These are phyloP conservation scores for Trametes cinnabarina DNA, from an alignment of 768 basidiomycete species.

Conservation along the genomic window DNA sequence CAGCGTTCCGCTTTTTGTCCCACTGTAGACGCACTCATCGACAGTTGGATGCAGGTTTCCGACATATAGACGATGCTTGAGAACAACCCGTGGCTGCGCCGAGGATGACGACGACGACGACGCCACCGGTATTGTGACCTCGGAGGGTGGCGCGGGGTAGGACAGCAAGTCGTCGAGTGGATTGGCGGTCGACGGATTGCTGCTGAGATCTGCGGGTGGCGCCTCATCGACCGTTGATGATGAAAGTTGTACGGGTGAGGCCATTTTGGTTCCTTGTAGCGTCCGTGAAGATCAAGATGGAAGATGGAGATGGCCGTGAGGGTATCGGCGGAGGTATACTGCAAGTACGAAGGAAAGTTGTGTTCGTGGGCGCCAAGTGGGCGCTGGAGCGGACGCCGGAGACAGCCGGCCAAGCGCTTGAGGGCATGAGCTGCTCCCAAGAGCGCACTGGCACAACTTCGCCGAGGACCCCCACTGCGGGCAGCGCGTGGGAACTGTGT, in stretches of 20 bases:
- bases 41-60: conserved; percentile 87
- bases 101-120: conserved; percentile 11
- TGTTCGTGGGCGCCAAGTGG: too few relatives aligned
- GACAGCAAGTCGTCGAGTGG: conserved; percentile 25
- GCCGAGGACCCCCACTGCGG: too few relatives aligned
- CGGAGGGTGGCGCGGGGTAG: conserved; percentile 24
- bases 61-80: conserved; percentile 81
- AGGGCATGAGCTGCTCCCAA: too few relatives aligned
- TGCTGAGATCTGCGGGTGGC: background rate
- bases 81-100: conserved; percentile 27
- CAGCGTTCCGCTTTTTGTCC: background rate
- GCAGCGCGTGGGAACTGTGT: too few relatives aligned
- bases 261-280: conserved; percentile 3
- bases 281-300: background rate
- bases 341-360: too few relatives aligned
- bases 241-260: background rate
- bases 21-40: conserved; percentile 65
- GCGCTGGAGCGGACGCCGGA: too few relatives aligned
- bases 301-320: background rate
- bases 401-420: too few relatives aligned
- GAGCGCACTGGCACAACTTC: too few relatives aligned
- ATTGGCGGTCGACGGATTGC: background rate
- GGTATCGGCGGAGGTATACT: background rate
- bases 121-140: conserved; percentile 9
- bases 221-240: background rate